Base-by-base conservation (phyloP, 2,329 filamentous ascomycete genomes). In the Colletotrichum acutatum region DNA sequence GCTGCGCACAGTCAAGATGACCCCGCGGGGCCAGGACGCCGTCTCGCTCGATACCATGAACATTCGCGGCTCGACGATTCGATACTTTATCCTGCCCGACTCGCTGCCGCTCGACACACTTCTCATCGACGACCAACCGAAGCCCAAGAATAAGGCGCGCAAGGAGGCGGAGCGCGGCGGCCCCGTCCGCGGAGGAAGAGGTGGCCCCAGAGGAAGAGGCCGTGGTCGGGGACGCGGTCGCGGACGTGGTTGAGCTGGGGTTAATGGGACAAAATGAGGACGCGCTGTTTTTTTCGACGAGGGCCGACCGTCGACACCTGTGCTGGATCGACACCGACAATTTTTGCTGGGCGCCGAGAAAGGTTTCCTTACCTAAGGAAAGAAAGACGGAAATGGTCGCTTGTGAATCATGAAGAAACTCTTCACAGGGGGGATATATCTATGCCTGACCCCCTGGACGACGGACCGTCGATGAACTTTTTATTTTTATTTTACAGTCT, bases 81-180 rank as follows among this genome's bases (percentile, higher is more conserved):
- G 97, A 84, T 98, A 98, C 86, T 96, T 94, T 83, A 98, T 99
- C 82, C 92, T 99, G 12, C 97, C 97, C 69, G 97, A 99, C 86
- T 97, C 94, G 75, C 89, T 99, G 79, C 96, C 96, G 52, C 90
- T 99, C 76, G 97, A 99, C 84, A 98, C 96, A 53, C 90, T 99
- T 66, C 90, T 99, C 75, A 95, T 99, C 78, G 97, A 99, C 83
- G 97, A 99, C 85, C 92, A 95, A 79, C 95, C 96, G 64, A 99
- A 99, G 88, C 96, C 97, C 74, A 98, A 98, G 93, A 99, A 99
- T 87, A 99, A 99, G 91, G 96, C 97, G 30, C 91, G 96, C 81
- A 99, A 99, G 89, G 97, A 98, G 86, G 89, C 88, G 37, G 90
- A 90, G 72, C 86, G 92, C 60, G 89, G 90, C 56, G 88, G 88